A percentile compares a stretch with the other conserved stretches of the same genome.
Conservation (phyloP, 805 yeast species). For the Candida maltosa region DNA sequence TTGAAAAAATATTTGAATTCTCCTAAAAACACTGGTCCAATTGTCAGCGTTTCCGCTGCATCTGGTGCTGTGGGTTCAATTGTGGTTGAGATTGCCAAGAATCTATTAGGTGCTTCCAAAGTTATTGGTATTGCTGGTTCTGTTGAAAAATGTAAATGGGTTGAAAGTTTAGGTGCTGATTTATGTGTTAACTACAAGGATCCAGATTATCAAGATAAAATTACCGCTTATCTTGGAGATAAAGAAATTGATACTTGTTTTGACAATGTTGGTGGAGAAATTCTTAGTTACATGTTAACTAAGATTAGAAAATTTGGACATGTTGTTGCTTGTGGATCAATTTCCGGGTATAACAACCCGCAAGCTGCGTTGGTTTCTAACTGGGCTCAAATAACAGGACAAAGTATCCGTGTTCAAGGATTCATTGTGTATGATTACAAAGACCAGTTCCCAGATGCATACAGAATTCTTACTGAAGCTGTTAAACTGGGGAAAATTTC, state of each 20-base stretch:
- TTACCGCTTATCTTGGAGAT: conserved; percentile 33
- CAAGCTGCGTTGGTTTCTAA: conserved; percentile 31
- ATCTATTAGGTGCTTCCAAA: conserved; percentile 47
- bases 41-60: conserved; percentile 59
- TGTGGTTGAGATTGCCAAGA: conserved; percentile 54
- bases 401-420: conserved; percentile 51
- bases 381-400: conserved; percentile 44
- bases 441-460: conserved; percentile 34
- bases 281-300: conserved; percentile 43
- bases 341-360: conserved; percentile 52
- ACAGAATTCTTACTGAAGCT: conserved; percentile 29
- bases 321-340: conserved; percentile 59
- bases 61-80: conserved; percentile 72
- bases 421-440: conserved; percentile 47
- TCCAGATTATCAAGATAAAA: conserved; percentile 19
- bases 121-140: conserved; percentile 68
- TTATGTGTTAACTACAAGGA: conserved; percentile 52
- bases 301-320: conserved; percentile 38
- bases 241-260: conserved; percentile 51
- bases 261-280: conserved; percentile 65
- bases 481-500: conserved; percentile 41
- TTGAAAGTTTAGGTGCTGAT: conserved; percentile 52
- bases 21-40: conserved; percentile 27
- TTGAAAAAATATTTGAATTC: conserved; percentile 25
- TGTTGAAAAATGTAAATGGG: conserved; percentile 48